A percentile compares a stretch with the other conserved stretches of the same genome.
phyloP scores from a whole-genome alignment of 768 basidiomycete genomes.

The Pleurotus salmoneostramineus region DNA sequence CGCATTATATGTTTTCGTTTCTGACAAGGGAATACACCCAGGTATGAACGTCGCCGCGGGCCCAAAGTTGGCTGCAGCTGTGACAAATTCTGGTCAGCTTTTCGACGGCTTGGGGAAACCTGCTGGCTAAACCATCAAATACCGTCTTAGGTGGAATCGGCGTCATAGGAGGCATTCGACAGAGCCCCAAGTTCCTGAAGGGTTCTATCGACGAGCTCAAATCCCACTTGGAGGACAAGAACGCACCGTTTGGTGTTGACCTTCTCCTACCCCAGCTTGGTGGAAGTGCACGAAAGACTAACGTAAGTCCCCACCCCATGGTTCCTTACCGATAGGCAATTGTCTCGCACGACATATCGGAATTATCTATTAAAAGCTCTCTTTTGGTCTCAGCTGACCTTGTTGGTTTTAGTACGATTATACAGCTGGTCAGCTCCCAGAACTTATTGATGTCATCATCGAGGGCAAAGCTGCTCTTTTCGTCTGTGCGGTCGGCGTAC shows the following conservation, averaged over 20 bases:
- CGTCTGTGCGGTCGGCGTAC: slow-evolving; percentile 82
- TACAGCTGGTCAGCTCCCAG: slow-evolving; percentile 71
- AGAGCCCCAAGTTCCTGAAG: slow-evolving; percentile 68
- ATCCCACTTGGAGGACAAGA: slow-evolving; percentile 66
- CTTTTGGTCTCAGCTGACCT: neutral
- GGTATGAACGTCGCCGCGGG: slow-evolving; percentile 89
- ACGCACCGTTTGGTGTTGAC: slow-evolving; percentile 80
- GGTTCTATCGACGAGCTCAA: slow-evolving; percentile 71
- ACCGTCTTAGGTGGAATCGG: slow-evolving; percentile 61
- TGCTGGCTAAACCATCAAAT: neutral
- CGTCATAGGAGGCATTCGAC: slow-evolving; percentile 80
- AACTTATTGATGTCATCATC: slow-evolving; percentile 78
- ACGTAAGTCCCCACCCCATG: slow-evolving; percentile 32
- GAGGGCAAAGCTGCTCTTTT: slow-evolving; percentile 70
- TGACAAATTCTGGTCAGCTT: slow-evolving; percentile 75
- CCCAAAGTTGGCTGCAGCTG: slow-evolving; percentile 79
- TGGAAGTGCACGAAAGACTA: slow-evolving; percentile 81
- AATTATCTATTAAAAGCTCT: no score
- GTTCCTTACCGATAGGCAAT: no score
- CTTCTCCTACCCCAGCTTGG: slow-evolving; percentile 81
- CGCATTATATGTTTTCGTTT: neutral
- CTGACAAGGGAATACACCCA: slow-evolving; percentile 9
- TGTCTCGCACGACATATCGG: no score
- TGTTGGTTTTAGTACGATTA: slow-evolving; percentile 51
- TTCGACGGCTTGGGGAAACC: neutral